These are phyloP conservation scores for Amaranthus tricolor DNA, from an alignment of 179 eudicot species.

Conservation along the genomic window DNA sequence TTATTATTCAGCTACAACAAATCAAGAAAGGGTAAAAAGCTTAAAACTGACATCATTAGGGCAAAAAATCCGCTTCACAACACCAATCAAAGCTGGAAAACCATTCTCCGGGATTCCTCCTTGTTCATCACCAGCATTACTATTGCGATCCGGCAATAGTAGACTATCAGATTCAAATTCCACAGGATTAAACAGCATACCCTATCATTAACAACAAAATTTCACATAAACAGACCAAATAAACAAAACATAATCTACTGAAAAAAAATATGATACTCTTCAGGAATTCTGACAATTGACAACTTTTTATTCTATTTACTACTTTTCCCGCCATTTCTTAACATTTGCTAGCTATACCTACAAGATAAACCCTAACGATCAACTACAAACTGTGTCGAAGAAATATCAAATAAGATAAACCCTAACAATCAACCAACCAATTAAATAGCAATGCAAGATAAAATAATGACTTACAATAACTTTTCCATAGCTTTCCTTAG, in stretches of 20 bases:
- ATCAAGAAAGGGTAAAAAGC: background rate
- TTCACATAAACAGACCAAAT: background rate
- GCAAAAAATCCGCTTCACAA: conserved; percentile 51
- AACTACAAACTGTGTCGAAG: background rate
- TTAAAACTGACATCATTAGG: conserved; percentile 66
- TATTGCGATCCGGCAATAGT: conserved; percentile 7
- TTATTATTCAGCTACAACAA: background rate
- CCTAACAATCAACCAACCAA: background rate
- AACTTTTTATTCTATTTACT: no score
- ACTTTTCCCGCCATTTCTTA: no score
- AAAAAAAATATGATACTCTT: no score
- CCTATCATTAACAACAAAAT: conserved; percentile 35
- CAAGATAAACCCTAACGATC: background rate
- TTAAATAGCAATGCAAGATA: background rate
- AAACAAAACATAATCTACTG: no score
- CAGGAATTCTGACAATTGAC: no score
- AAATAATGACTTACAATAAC: conserved; percentile 41
- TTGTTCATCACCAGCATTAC: conserved; percentile 26
- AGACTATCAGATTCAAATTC: conserved; percentile 50
- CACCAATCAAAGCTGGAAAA: conserved; percentile 34
- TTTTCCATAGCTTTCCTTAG: conserved; percentile 69
- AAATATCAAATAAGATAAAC: background rate
- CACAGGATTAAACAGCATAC: conserved; percentile 67
- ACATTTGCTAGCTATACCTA: background rate
- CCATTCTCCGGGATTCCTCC: conserved; percentile 36